Percentiles rank a stretch among this genome's conserved stretches.
These are phyloP conservation scores for Mucor indicus DNA, from an alignment of 371 early-diverging fungal genomes.

Conservation along the genomic window DNA sequence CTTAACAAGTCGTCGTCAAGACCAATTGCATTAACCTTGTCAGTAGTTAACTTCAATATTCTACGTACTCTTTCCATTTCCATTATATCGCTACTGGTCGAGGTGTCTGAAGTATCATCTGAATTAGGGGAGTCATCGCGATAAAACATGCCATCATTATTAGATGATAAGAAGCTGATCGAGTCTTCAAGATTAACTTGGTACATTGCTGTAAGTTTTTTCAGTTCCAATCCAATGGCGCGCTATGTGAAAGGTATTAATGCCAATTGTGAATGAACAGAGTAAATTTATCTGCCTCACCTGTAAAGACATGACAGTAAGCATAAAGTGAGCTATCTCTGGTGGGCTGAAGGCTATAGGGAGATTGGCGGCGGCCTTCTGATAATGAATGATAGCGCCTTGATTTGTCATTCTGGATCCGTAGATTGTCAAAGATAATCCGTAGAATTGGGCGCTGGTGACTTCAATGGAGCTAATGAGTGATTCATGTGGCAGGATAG, in stretches of 20 bases:
- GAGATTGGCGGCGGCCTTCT: neutral
- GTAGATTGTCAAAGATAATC: slow-evolving; percentile 4
- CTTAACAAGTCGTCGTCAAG: slow-evolving; percentile 10
- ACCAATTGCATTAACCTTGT: slow-evolving; percentile 8
- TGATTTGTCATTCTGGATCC: slow-evolving; percentile 11
- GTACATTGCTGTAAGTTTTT: slow-evolving; percentile 3
- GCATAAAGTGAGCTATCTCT: slow-evolving; percentile 4
- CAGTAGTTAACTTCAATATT: slow-evolving; percentile 8
- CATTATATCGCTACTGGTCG: slow-evolving; percentile 6
- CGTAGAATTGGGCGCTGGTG: slow-evolving; percentile 10
- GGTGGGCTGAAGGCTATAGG: neutral
- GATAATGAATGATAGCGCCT: slow-evolving; percentile 8
- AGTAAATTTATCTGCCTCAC: slow-evolving; percentile 5
- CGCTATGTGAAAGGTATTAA: slow-evolving; percentile 1
- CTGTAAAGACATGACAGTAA: slow-evolving; percentile 12
- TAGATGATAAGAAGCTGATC: slow-evolving; percentile 4
- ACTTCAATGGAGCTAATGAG: slow-evolving; percentile 6
- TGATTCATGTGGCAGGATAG: slow-evolving; percentile 6
- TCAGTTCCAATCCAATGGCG: neutral
- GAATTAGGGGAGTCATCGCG: slow-evolving; percentile 6
- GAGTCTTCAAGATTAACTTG: slow-evolving; percentile 7
- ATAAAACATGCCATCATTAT: slow-evolving; percentile 1
- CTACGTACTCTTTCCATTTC: slow-evolving; percentile 7
- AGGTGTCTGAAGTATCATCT: slow-evolving; percentile 8
- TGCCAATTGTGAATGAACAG: neutral